Base-by-base conservation (phyloP, 768 basidiomycete genomes). In the Leccinum olivaceopallidum region DNA sequence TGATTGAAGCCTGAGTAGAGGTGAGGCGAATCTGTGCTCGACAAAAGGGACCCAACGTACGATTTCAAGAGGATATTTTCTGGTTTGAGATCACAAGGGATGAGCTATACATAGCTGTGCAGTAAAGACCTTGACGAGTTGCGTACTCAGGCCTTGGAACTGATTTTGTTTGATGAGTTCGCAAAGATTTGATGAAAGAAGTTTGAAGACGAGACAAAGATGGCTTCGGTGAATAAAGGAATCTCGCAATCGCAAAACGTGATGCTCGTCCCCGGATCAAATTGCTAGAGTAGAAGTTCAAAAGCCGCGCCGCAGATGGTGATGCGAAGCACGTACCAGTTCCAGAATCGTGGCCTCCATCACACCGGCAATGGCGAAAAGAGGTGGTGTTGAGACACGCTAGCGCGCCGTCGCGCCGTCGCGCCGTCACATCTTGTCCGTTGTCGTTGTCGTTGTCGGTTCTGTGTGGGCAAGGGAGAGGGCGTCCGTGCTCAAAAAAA, bases 161-260 rank as follows among this genome's bases (percentile, higher is more conserved):
- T 95, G 94, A 76, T 99, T 99, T 78, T 99, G 97, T 80, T 99
- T 99, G 85, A 99, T 98, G 71, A 99, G 84, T 75, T 99, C 97
- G 79, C 98, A 99, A 59, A 99, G 82, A 70, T 99, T 99, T 34
- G 94, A 97, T 6, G 94, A 95, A 10, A 99, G 84, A 53, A 98
- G 83, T 75, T 99, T 97, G 70, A 98, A 98, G 57, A 98, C 96
- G 65, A 99, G 90, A 75, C 97, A 99, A 50, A 99, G 82, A 75
- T 99, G 97, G 65, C 84, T 94, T 69, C 91, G 87, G 77, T 99
- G 97, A 60, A 96, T 97, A 78, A 99, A 99, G 0, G 92, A 92
- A 75, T 98, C 97, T 16, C 88, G 88, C 67, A 99, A 81, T 34
- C 97, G 90, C 55, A 99, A 82, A 65, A 99, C 97, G 74, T 98